Conservation (phyloP, 225 moss, liverwort and hornwort species). For the Physcomitrium patens region DNA sequence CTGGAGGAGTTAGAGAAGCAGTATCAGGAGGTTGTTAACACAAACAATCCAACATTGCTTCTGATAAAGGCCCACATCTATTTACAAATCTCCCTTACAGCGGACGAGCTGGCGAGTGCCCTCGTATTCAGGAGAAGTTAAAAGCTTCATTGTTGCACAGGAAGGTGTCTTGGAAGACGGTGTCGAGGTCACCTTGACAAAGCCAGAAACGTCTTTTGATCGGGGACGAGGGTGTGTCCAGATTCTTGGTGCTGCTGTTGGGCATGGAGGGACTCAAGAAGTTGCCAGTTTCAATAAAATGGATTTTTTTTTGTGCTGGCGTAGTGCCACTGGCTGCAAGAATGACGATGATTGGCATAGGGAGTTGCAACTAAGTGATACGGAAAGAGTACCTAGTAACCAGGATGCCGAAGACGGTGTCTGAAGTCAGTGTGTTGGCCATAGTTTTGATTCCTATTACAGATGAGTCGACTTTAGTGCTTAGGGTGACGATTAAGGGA, state of each 20-base stretch:
- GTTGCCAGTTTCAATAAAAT: neutral
- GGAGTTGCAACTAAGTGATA: too few relatives aligned
- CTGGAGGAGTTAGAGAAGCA: neutral
- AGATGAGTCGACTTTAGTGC: too few relatives aligned
- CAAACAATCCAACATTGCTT: neutral
- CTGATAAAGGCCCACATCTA: neutral
- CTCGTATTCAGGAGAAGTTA: neutral
- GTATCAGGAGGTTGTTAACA: neutral
- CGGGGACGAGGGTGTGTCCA: too few relatives aligned
- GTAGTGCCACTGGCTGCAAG: conserved; percentile 34
- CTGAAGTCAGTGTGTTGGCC: too few relatives aligned
- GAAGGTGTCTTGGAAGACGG: neutral
- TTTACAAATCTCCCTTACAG: neutral
- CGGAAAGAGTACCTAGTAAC: too few relatives aligned
- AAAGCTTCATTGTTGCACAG: neutral
- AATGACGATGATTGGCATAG: neutral
- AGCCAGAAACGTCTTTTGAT: too few relatives aligned
- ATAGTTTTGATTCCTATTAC: too few relatives aligned
- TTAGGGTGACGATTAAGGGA: too few relatives aligned
- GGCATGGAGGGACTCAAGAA: neutral
- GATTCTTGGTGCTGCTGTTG: neutral
- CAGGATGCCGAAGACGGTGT: too few relatives aligned
- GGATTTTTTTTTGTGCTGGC: conserved; percentile 27
- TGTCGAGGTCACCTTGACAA: neutral
- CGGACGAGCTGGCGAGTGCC: neutral